These are phyloP conservation scores for Catharanthus roseus DNA, from an alignment of 257 asterid genomes.

Conservation along the genomic window DNA sequence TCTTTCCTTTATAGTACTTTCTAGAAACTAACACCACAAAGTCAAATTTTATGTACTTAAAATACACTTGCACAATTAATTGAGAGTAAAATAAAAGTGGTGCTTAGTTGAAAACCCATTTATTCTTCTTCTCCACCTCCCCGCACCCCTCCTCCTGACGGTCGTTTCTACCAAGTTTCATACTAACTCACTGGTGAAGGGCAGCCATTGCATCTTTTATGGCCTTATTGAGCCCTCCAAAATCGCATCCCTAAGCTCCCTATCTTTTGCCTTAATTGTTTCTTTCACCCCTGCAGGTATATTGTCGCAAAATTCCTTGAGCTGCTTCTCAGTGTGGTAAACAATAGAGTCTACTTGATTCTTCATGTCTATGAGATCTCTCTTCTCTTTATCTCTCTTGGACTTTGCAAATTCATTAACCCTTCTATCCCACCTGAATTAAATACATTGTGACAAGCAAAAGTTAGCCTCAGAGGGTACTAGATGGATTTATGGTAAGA, in stretches of 20 bases:
- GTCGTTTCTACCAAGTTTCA: conserved; percentile 97
- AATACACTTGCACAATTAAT: no score
- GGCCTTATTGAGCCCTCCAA: conserved; percentile 62
- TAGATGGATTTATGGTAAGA: no score
- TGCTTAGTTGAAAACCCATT: no score
- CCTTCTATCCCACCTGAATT: conserved; percentile 84
- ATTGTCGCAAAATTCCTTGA: conserved; percentile 90
- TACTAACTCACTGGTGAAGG: conserved; percentile 85
- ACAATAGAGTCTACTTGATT: conserved; percentile 90
- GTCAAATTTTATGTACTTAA: no score
- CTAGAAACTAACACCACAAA: no score
- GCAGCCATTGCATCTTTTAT: conserved; percentile 89
- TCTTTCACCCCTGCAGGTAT: conserved; percentile 82
- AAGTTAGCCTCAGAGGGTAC: no score
- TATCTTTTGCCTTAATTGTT: conserved; percentile 82
- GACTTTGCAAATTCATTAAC: conserved; percentile 88
- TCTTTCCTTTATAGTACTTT: no score
- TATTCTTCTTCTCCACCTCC: no score
- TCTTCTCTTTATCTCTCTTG: conserved; percentile 91
- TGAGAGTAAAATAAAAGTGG: no score
- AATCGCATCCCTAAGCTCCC: conserved; percentile 78
- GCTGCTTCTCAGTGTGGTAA: conserved; percentile 93
- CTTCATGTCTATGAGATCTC: conserved; percentile 91
- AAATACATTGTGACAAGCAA: neutral
- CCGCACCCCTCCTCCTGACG: no score